A percentile compares a stretch with the other conserved stretches of the same genome.
Conservation (phyloP, 768 basidiomycete genomes). For the Podaxis pistillaris region DNA sequence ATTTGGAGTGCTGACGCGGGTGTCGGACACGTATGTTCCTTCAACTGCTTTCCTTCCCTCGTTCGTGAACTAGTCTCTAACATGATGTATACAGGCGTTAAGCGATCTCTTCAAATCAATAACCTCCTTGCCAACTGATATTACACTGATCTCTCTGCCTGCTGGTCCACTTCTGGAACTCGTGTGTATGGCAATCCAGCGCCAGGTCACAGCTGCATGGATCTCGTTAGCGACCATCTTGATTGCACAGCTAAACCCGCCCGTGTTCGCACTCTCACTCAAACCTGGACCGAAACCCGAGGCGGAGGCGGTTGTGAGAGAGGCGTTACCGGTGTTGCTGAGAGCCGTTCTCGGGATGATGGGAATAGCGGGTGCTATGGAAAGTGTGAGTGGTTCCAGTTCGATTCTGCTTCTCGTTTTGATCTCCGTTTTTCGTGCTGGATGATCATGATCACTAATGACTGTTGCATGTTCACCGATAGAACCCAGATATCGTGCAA, state of each 20-base stretch:
- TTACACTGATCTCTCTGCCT: slow-evolving; percentile 77
- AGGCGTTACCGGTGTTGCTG: slow-evolving; percentile 55
- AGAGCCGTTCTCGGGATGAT: slow-evolving; percentile 55
- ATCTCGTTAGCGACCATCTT: slow-evolving; percentile 79
- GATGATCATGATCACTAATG: background rate
- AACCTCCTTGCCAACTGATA: slow-evolving; percentile 74
- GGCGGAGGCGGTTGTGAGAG: slow-evolving; percentile 54
- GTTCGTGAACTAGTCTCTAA: slow-evolving; percentile 1
- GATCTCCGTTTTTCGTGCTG: background rate
- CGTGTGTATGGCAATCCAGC: slow-evolving; percentile 68
- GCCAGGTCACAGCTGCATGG: slow-evolving; percentile 81
- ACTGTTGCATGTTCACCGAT: background rate
- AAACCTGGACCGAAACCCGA: slow-evolving; percentile 54
- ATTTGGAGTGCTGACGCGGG: slow-evolving; percentile 80
- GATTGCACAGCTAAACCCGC: slow-evolving; percentile 79
- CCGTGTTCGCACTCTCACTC: slow-evolving; percentile 46
- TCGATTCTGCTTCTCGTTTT: background rate
- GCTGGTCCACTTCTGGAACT: slow-evolving; percentile 80
- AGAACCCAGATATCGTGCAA: slow-evolving; percentile 94
- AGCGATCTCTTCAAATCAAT: slow-evolving; percentile 86
- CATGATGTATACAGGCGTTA: slow-evolving; percentile 48
- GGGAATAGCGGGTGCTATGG: slow-evolving; percentile 62
- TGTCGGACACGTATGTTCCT: slow-evolving; percentile 65
- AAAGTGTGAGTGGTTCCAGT: slow-evolving; percentile 46
- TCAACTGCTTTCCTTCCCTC: background rate